Percentiles rank a stretch among this genome's conserved stretches.
phyloP scores from a whole-genome alignment of 768 basidiomycete species.

The Guyanaporus albipodus region DNA sequence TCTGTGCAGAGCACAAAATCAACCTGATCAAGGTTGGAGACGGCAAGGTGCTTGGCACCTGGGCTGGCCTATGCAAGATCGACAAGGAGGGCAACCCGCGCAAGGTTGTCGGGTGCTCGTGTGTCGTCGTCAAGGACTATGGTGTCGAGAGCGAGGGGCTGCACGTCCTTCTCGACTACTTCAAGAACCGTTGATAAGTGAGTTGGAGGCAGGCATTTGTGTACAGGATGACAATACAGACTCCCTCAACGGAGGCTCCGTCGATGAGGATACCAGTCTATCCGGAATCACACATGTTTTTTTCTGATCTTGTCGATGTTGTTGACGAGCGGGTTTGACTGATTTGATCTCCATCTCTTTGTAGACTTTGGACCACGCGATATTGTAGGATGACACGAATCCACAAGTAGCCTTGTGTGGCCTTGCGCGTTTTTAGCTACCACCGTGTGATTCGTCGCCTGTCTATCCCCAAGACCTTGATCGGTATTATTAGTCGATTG shows the following conservation, averaged over 20 bases:
- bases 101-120: slow-evolving; percentile 90
- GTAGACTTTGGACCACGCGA: slow-evolving; percentile 5
- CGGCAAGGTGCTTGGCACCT: slow-evolving; percentile 95
- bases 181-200: slow-evolving; percentile 80
- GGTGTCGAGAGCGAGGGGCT: slow-evolving; percentile 93
- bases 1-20: slow-evolving; percentile 99
- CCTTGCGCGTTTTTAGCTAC: background rate
- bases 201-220: slow-evolving; percentile 16
- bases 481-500: slow-evolving; percentile 1
- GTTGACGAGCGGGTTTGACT: slow-evolving; percentile 5
- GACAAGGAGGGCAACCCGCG: slow-evolving; percentile 98
- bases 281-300: slow-evolving; percentile 30
- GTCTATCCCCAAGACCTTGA: background rate
- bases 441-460: slow-evolving; percentile 2
- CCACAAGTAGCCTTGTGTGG: background rate
- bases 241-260: slow-evolving; percentile 84
- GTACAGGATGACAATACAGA: slow-evolving; percentile 77
- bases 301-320: slow-evolving; percentile 50
- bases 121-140: slow-evolving; percentile 98
- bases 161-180: slow-evolving; percentile 91
- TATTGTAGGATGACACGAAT: slow-evolving; percentile 16
- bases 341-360: background rate
- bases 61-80: slow-evolving; percentile 99
- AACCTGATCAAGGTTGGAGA: slow-evolving; percentile 99
- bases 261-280: slow-evolving; percentile 53